phyloP scores from a whole-genome alignment of 2,329 filamentous ascomycete species.

The Colletotrichum kahawae region DNA sequence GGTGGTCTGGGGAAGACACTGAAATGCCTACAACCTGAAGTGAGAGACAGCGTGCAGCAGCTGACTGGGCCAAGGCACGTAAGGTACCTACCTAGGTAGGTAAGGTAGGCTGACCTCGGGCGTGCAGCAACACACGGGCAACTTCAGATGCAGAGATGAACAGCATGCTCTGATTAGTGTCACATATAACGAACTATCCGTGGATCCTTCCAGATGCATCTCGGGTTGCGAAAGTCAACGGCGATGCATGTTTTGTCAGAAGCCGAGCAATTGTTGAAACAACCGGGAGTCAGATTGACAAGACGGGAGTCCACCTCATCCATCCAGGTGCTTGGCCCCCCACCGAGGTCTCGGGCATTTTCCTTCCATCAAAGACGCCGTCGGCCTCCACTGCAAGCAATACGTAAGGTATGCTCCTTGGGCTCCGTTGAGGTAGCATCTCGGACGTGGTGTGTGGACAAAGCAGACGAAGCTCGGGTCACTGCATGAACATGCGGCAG shows the following conservation, averaged over 20 bases:
- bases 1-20: background rate
- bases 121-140: background rate
- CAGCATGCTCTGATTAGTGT: background rate
- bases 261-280: background rate
- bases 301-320: background rate
- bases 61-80: background rate
- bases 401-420: background rate
- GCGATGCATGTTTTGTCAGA: background rate
- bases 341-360: background rate
- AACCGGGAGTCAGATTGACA: background rate
- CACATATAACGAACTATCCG: background rate
- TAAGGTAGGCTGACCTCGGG: background rate
- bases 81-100: too few species aligned
- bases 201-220: background rate
- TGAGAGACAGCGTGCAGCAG: background rate
- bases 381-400: background rate
- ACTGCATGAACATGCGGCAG: background rate
- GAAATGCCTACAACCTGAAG: background rate
- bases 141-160: background rate
- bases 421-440: background rate
- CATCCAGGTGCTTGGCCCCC: background rate
- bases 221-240: background rate
- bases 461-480: conserved; percentile 7
- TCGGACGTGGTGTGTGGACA: background rate
- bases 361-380: background rate